These are phyloP conservation scores for Massarina eburnea DNA, from an alignment of 2,329 filamentous ascomycete species.

Conservation along the genomic window DNA sequence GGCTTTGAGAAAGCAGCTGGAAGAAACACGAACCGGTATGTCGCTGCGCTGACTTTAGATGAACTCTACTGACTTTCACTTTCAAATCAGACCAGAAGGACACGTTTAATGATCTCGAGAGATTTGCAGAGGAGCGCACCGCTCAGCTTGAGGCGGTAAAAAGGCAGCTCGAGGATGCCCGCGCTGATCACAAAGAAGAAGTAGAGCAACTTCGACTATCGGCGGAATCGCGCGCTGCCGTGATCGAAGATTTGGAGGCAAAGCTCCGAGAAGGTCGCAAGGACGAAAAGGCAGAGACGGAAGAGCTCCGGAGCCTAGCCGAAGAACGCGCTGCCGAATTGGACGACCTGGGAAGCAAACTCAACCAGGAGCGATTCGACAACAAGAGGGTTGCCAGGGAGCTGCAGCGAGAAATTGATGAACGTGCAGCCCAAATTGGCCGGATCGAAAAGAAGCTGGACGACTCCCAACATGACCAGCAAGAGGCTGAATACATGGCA, in stretches of 20 bases:
- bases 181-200: not conserved
- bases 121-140: not conserved
- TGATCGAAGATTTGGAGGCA: not conserved
- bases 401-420: not conserved
- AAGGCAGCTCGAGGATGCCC: not conserved
- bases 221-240: not conserved
- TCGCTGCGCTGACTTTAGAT: too few relatives aligned
- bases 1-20: constrained; percentile 33
- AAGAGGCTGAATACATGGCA: not conserved
- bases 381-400: constrained; percentile 7
- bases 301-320: not conserved
- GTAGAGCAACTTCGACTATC: not conserved
- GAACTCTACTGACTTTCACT: too few relatives aligned
- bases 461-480: not conserved
- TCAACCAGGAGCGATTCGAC: constrained; percentile 25
- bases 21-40: constrained; percentile 25
- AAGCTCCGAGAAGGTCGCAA: not conserved
- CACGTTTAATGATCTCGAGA: not conserved
- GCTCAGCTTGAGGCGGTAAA: not conserved
- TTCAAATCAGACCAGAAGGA: too few relatives aligned
- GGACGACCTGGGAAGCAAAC: constrained; percentile 38
- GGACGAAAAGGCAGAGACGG: not conserved
- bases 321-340: constrained; percentile 6
- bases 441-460: constrained; percentile 28
- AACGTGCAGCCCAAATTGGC: constrained; percentile 1